A percentile compares a stretch with the other conserved stretches of the same genome.
These are phyloP conservation scores for Groenewaldozyma auringiensis DNA, from an alignment of 1,139 yeast genomes.

Conservation along the genomic window DNA sequence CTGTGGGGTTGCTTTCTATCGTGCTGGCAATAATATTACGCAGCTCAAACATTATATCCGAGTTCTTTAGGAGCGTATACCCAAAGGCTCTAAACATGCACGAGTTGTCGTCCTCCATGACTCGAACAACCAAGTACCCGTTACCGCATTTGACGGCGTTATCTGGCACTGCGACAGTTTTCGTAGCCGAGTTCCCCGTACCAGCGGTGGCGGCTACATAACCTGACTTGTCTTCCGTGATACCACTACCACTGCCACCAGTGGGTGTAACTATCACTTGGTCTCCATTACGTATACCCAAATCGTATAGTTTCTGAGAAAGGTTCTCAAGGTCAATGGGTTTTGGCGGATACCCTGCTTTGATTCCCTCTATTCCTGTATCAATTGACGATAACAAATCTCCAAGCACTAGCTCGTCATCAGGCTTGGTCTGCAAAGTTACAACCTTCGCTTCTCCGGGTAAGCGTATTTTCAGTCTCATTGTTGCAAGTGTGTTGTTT, in stretches of 20 bases:
- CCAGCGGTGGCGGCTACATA: neutral
- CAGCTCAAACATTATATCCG: constrained; percentile 38
- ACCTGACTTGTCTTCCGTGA: neutral
- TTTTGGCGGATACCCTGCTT: constrained; percentile 58
- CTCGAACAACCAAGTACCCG: constrained; percentile 42
- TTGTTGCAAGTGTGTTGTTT: constrained; percentile 9
- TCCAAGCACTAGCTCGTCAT: constrained; percentile 23
- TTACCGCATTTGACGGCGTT: constrained; percentile 9
- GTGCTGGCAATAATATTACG: constrained; percentile 42
- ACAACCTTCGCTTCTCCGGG: constrained; percentile 19
- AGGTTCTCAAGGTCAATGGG: constrained; percentile 30
- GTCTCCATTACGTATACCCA: constrained; percentile 52
- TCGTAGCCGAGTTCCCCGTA: no score
- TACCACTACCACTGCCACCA: neutral
- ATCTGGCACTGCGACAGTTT: neutral
- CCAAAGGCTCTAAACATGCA: constrained; percentile 67
- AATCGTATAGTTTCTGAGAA: constrained; percentile 28
- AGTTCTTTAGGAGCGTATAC: constrained; percentile 42
- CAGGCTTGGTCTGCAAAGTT: constrained; percentile 20
- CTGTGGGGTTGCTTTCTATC: constrained; percentile 39
- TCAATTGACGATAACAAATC: constrained; percentile 20
- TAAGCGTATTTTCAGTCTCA: constrained; percentile 25
- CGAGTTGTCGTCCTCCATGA: constrained; percentile 73
- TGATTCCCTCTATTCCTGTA: constrained; percentile 25
- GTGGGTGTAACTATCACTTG: constrained; percentile 38